Evolutionary conservation across 495 filamentous ascomycete species (phyloP), one percentile per base, ranked within the genome.

Genomic region (Aspergillus funiculosus): DNA sequence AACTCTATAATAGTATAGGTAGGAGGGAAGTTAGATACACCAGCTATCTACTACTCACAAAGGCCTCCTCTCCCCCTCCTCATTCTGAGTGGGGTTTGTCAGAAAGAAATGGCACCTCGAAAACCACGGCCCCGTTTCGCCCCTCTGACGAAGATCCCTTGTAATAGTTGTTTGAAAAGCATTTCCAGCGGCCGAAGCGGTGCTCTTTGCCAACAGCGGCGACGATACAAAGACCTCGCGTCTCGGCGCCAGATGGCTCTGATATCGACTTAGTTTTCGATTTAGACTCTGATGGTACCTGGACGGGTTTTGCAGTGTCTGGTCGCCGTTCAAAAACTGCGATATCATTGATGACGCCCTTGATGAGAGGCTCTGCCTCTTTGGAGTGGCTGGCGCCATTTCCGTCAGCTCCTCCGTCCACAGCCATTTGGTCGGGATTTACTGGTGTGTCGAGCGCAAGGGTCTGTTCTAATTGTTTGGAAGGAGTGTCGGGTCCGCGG

Each of bases 201-300:
- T 88, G 80, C 66, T 96, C 90, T 58, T 89, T 94, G 14, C 87
- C 90, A 6, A 90, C 74, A 1, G 82, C 92, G 35, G 79, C 85
- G 26, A 90, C 85, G 29, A 98, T 75, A 48, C 83, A 89, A 0
- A 95, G 54, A 10, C 85, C 87, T 24, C 87, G 83, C 28, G 57
- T 40, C 38, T 67, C 48, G 1, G 60, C n/a, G 5, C 45, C 28
- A 8, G 71, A 30, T 34, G 35, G 74, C 82, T 49, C 75, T 7
- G 48, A 43, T 19, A 37, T 39, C n/a, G 71, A 36, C 83, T 84
- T 6, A 77, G 87, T 38, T 75, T 73, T 64, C n/a, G 57, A 55
- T 22, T 51, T 53, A 6, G 43, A 29, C 39, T 64, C 59, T 6
- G 59, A 36, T 6, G 45, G 38, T 1, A 47, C 19, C 22, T 64